Conservation (phyloP, 2,329 filamentous ascomycete genomes). For the Alternaria sp. region DNA sequence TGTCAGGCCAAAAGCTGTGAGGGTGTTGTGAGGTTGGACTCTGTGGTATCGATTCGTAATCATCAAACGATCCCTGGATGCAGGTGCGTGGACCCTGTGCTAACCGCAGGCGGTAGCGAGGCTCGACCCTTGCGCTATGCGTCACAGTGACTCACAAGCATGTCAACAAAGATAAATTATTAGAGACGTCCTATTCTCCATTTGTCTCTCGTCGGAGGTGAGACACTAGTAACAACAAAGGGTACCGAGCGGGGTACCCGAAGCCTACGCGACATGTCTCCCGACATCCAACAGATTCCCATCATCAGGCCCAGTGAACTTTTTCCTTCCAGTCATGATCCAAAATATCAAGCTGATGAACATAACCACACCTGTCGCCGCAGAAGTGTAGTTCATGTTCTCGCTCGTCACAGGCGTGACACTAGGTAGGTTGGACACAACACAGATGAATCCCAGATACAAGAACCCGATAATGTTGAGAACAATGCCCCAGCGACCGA, state of each 20-base stretch:
- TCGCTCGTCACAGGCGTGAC: conserved; percentile 58
- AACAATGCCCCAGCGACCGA: conserved; percentile 53
- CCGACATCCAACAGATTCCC: conserved; percentile 20
- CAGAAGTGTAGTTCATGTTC: conserved; percentile 66
- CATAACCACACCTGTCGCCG: conserved; percentile 62
- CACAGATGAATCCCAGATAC: conserved; percentile 60
- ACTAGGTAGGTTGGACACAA: conserved; percentile 64
- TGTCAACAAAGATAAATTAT: neutral
- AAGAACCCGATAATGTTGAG: conserved; percentile 59
- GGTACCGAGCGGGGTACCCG: neutral
- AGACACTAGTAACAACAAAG: neutral
- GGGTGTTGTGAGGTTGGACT: neutral
- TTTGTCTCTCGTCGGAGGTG: too few species aligned
- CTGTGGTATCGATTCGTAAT: neutral
- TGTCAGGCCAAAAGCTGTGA: neutral
- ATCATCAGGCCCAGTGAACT: conserved; percentile 57
- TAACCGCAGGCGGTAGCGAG: neutral
- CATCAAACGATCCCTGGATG: neutral
- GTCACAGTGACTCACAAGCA: neutral
- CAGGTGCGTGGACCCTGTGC: neutral
- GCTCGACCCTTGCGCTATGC: neutral
- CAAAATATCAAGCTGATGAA: conserved; percentile 59
- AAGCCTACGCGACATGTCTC: neutral
- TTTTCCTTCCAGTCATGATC: conserved; percentile 58
- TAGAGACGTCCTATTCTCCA: neutral